Conservation (phyloP, 345 rosid species). For the Microthlaspi erraticum region DNA sequence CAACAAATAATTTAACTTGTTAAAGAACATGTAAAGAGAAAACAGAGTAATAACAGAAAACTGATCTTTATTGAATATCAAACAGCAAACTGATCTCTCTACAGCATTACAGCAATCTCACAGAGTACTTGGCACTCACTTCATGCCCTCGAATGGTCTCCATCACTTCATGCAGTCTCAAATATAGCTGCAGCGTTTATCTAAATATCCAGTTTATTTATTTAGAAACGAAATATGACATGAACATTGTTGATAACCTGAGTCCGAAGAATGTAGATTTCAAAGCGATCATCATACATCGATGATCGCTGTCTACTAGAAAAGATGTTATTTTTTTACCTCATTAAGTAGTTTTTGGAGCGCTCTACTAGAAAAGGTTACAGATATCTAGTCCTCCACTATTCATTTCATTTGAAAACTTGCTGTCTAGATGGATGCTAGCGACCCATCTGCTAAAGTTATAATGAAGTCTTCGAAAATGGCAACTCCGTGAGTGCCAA, state of each 20-base stretch:
- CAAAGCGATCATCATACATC: conserved; percentile 94
- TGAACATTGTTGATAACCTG: conserved; percentile 55
- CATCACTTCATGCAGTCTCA: no score
- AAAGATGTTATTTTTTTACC: conserved; percentile 49
- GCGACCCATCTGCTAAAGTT: conserved; percentile 83
- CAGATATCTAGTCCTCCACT: conserved; percentile 62
- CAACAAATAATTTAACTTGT: no score
- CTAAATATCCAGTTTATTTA: no score
- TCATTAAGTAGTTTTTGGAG: conserved; percentile 89
- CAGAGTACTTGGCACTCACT: no score
- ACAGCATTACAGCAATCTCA: no score
- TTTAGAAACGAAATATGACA: no score
- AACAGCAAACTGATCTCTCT: no score
- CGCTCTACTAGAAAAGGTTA: conserved; percentile 79
- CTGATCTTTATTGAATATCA: no score
- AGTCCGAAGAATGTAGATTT: conserved; percentile 63
- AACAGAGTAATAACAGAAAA: no score
- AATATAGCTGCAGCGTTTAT: no score
- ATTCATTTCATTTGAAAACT: conserved; percentile 64
- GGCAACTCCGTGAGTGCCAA: conserved; percentile 62
- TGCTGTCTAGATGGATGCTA: conserved; percentile 76
- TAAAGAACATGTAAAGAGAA: no score
- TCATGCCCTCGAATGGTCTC: no score
- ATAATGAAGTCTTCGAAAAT: conserved; percentile 88
- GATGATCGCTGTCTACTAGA: conserved; percentile 42